Evolutionary conservation across 805 yeast species (phyloP).

Genomic region (Ogataea corticis): DNA sequence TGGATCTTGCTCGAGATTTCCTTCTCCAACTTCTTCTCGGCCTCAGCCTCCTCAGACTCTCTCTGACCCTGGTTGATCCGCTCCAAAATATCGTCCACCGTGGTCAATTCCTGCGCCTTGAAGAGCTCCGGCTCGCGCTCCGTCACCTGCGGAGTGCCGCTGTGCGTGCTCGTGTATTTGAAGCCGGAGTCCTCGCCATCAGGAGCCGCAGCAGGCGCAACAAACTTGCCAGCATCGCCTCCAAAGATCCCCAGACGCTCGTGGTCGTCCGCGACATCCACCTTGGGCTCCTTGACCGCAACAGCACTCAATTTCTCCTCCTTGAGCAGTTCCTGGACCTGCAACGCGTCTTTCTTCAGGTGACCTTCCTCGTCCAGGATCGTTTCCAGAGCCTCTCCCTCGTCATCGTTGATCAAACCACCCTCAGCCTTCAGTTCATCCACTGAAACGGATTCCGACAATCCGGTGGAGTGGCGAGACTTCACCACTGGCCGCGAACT

Average conservation of each 20-base stretch:
- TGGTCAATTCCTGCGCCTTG: slow-evolving; percentile 26
- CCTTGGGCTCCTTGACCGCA: background rate
- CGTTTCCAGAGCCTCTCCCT: slow-evolving; percentile 52
- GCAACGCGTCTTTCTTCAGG: slow-evolving; percentile 48
- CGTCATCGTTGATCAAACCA: slow-evolving; percentile 59
- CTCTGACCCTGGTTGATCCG: slow-evolving; percentile 34
- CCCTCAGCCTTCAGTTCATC: slow-evolving; percentile 44
- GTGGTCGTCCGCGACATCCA: slow-evolving; percentile 5
- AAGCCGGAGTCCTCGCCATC: slow-evolving; percentile 21
- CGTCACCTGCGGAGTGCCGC: slow-evolving; percentile 9
- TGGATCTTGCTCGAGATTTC: slow-evolving; percentile 11
- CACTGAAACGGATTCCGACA: slow-evolving; percentile 28
- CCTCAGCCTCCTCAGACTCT: slow-evolving; percentile 15
- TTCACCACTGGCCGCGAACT: slow-evolving; percentile 45
- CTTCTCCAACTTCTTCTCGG: slow-evolving; percentile 9
- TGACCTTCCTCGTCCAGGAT: slow-evolving; percentile 56
- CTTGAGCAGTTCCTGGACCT: slow-evolving; percentile 23
- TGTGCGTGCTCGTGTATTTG: slow-evolving; percentile 15
- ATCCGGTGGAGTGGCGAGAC: slow-evolving; percentile 34
- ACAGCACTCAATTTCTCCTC: slow-evolving; percentile 6
- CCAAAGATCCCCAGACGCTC: slow-evolving; percentile 28
- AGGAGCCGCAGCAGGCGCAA: slow-evolving; percentile 37
- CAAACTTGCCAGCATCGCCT: slow-evolving; percentile 33
- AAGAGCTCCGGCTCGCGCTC: slow-evolving; percentile 18
- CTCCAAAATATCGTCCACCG: slow-evolving; percentile 34